A percentile compares a stretch with the other conserved stretches of the same genome.
These are phyloP conservation scores for Metrosideros polymorpha DNA, from an alignment of 441 rosid genomes.

Conservation along the genomic window DNA sequence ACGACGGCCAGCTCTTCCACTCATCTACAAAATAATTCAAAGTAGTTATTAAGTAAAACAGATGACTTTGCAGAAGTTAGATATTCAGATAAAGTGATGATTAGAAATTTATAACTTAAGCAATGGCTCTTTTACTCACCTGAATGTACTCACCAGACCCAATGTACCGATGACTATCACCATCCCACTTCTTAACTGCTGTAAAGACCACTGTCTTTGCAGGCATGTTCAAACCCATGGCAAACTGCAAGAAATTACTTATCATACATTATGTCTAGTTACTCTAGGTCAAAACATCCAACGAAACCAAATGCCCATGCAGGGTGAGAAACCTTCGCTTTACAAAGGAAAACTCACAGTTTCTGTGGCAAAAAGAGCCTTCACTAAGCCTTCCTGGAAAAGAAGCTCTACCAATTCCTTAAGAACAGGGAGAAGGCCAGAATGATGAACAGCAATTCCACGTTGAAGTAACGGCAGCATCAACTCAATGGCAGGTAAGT, in stretches of 20 bases:
- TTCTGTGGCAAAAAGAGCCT: constrained; percentile 97
- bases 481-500: constrained; percentile 86
- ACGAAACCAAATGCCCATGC: not conserved
- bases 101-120: not conserved
- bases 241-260: constrained; percentile 50
- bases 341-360: constrained; percentile 48
- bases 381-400: constrained; percentile 98
- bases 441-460: constrained; percentile 98
- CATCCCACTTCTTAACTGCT: constrained; percentile 96
- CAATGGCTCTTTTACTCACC: constrained; percentile 39
- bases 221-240: constrained; percentile 99
- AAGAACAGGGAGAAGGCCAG: constrained; percentile 97
- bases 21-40: constrained; percentile 53
- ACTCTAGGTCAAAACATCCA: not conserved
- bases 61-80: not conserved
- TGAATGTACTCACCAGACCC: constrained; percentile 98
- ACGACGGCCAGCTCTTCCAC: constrained; percentile 99
- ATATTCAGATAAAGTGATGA: constrained; percentile 2
- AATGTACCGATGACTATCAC: constrained; percentile 90
- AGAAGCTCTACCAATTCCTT: constrained; percentile 98
- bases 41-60: not conserved
- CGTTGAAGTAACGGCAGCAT: constrained; percentile 97
- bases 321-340: not conserved
- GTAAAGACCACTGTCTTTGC: constrained; percentile 98
- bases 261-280: not conserved